These are phyloP conservation scores for Penicillium atrosanguineum DNA, from an alignment of 495 filamentous ascomycete species.

Conservation along the genomic window DNA sequence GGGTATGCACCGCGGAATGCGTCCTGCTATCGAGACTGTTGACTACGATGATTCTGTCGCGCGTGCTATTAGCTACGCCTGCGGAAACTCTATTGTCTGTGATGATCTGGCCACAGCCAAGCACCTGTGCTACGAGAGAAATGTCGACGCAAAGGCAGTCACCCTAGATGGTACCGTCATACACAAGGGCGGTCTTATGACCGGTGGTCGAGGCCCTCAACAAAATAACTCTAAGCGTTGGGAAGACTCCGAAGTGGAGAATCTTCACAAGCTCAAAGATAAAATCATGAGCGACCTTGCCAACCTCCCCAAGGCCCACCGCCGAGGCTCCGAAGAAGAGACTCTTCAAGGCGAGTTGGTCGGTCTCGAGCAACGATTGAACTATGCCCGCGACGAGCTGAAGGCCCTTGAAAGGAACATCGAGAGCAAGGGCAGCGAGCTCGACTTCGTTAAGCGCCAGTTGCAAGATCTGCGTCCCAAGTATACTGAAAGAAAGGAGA, in stretches of 20 bases:
- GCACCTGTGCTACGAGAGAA: conserved; percentile 80
- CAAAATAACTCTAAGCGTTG: conserved; percentile 71
- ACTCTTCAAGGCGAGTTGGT: conserved; percentile 73
- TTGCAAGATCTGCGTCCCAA: conserved; percentile 74
- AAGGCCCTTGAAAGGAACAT: conserved; percentile 82
- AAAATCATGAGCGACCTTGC: conserved; percentile 70
- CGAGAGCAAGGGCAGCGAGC: conserved; percentile 78
- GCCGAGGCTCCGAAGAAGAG: conserved; percentile 74
- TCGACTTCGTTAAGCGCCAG: conserved; percentile 67
- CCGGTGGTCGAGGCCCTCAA: conserved; percentile 79
- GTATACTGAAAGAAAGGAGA: conserved; percentile 65
- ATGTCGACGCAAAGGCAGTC: conserved; percentile 89
- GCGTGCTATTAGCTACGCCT: conserved; percentile 90
- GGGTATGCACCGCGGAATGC: conserved; percentile 78
- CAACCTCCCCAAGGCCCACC: conserved; percentile 71
- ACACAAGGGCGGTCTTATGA: conserved; percentile 97
- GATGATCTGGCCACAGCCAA: conserved; percentile 84
- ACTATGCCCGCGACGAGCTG: conserved; percentile 70
- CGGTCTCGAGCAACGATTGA: conserved; percentile 76
- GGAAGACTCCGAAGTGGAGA: conserved; percentile 85
- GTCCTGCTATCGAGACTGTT: conserved; percentile 93
- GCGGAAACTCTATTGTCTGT: conserved; percentile 93
- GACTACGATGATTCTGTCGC: conserved; percentile 86
- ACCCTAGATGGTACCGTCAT: conserved; percentile 90
- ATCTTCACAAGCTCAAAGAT: conserved; percentile 67